These are phyloP conservation scores for Colletotrichum trifolii DNA, from an alignment of 2,329 filamentous ascomycete species.

Conservation along the genomic window DNA sequence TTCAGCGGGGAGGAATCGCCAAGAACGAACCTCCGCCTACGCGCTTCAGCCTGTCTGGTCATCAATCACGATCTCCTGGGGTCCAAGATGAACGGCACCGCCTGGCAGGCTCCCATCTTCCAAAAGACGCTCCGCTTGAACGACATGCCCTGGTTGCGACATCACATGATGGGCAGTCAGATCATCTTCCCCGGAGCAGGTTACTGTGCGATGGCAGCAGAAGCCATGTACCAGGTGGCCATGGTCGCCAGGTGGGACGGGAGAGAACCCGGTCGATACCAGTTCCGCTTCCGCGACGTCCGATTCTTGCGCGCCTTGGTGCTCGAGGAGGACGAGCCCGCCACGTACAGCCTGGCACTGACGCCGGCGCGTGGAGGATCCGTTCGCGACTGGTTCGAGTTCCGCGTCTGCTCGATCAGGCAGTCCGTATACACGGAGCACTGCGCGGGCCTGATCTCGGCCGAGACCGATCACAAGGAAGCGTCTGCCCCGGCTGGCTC, in stretches of 20 bases:
- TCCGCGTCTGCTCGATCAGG: conserved; percentile 1
- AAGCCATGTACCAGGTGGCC: conserved; percentile 19
- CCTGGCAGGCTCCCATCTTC: conserved; percentile 18
- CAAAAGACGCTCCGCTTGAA: conserved; percentile 6
- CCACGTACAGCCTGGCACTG: not conserved
- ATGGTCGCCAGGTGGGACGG: not conserved
- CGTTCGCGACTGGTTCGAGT: conserved; percentile 16
- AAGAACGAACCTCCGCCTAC: conserved; percentile 42
- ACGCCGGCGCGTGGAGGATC: not conserved
- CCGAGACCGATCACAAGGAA: not conserved
- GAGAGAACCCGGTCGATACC: not conserved
- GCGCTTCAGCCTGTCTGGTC: conserved; percentile 48
- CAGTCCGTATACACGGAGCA: conserved; percentile 1
- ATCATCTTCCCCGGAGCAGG: conserved; percentile 47
- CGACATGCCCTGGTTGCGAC: conserved; percentile 51
- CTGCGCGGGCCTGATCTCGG: conserved; percentile 9
- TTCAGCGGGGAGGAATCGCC: conserved; percentile 46
- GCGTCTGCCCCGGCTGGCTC: not conserved
- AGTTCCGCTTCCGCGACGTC: conserved; percentile 14
- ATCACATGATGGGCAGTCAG: conserved; percentile 55
- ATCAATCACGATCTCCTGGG: conserved; percentile 28
- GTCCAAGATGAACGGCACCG: conserved; percentile 9
- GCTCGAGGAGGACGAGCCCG: conserved; percentile 5
- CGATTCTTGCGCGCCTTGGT: conserved; percentile 2
- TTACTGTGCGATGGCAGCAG: conserved; percentile 27